Evolutionary conservation across 1,284 basidiomycete genomes (phyloP).

Genomic region (Ceratobasidium sp.): DNA sequence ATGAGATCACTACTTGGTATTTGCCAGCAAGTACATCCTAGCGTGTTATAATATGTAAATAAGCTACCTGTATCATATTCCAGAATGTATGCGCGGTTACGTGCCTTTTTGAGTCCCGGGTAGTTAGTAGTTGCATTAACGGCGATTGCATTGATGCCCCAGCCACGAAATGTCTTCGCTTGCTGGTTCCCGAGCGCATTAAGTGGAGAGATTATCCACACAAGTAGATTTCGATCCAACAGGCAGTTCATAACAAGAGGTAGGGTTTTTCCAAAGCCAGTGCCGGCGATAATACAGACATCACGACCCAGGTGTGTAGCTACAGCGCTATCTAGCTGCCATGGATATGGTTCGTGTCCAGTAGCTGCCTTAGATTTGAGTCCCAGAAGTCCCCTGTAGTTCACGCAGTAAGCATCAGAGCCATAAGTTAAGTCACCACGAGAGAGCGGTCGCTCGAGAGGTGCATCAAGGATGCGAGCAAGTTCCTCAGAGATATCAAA

Average conservation of each 20-base stretch:
- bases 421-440: neutral
- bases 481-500: neutral
- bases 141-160: neutral
- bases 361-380: neutral
- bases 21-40: constrained; percentile 1
- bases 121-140: constrained; percentile 33
- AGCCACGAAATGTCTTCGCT: neutral
- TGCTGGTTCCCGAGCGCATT: constrained; percentile 23
- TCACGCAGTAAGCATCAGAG: neutral
- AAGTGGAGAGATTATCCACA: constrained; percentile 15
- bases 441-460: neutral
- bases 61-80: neutral
- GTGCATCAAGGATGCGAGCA: neutral
- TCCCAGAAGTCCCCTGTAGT: neutral
- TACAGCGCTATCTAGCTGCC: constrained; percentile 32
- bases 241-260: constrained; percentile 18
- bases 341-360: neutral
- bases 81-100: neutral
- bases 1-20: constrained; percentile 27
- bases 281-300: constrained; percentile 25
- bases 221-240: neutral
- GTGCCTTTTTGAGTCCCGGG: neutral
- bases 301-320: constrained; percentile 9
- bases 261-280: constrained; percentile 34
- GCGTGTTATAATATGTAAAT: neutral